These are phyloP conservation scores for Carex sylvatica DNA, from an alignment of 202 grass and related monocot species.

Conservation along the genomic window DNA sequence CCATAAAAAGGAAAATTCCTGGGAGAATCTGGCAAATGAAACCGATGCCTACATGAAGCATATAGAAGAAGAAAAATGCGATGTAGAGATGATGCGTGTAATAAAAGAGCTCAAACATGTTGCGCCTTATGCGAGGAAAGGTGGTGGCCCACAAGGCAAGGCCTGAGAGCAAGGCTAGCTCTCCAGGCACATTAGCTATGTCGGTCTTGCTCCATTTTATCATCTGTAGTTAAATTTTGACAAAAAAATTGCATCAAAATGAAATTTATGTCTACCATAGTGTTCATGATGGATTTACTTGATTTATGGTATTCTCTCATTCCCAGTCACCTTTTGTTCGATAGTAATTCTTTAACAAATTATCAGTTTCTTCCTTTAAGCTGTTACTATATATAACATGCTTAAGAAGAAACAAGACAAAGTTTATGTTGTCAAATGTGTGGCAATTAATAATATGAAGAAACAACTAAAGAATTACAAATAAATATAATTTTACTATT, in stretches of 20 bases:
- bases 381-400: not conserved
- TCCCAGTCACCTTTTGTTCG: not conserved
- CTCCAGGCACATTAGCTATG: slow-evolving; percentile 41
- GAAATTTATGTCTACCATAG: not conserved
- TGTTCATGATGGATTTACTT: not conserved
- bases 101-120: slow-evolving; percentile 62
- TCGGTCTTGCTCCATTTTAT: slow-evolving; percentile 37
- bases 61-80: slow-evolving; percentile 39
- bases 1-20: slow-evolving; percentile 47
- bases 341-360: not conserved
- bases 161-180: slow-evolving; percentile 37
- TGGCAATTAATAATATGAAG: not conserved
- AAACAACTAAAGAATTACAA: not conserved
- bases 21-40: slow-evolving; percentile 37
- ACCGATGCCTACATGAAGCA: slow-evolving; percentile 46
- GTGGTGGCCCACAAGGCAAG: slow-evolving; percentile 42
- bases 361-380: not conserved
- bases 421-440: not conserved
- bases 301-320: not conserved
- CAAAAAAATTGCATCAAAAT: not conserved
- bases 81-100: slow-evolving; percentile 63
- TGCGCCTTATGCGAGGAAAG: slow-evolving; percentile 42
- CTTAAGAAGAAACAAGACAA: not conserved
- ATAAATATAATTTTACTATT: not conserved
- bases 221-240: slow-evolving; percentile 30